These are phyloP conservation scores for Simplicillium sp. DNA, from an alignment of 2,329 filamentous ascomycete genomes.

Conservation along the genomic window DNA sequence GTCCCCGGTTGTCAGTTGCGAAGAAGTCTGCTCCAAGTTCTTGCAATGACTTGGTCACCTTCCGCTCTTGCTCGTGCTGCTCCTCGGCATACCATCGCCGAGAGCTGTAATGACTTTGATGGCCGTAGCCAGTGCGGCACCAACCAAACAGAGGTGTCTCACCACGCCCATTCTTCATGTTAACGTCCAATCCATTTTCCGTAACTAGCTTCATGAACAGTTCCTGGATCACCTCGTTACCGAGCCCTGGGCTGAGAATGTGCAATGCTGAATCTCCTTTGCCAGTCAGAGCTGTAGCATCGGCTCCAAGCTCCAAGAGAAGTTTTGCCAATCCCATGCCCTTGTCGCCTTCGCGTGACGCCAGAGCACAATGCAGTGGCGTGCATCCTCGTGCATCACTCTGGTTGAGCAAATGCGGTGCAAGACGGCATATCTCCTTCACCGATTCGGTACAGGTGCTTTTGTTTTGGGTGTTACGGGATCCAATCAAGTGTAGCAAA, in stretches of 20 bases:
- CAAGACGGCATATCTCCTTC: neutral
- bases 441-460: no score
- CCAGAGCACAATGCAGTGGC: neutral
- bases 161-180: constrained; percentile 7
- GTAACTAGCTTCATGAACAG: constrained; percentile 6
- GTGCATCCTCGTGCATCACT: neutral
- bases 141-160: constrained; percentile 10
- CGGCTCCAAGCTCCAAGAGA: constrained; percentile 1
- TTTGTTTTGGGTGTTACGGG: no score
- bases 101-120: no score
- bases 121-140: no score
- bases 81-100: no score
- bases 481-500: no score
- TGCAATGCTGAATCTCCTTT: constrained; percentile 3
- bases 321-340: neutral
- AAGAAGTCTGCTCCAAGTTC: constrained; percentile 16
- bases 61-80: constrained; percentile 1
- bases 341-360: no score
- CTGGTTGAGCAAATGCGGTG: constrained; percentile 1
- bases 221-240: neutral
- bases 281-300: neutral
- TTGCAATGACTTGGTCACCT: constrained; percentile 6
- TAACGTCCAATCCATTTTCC: constrained; percentile 6
- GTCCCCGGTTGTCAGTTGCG: constrained; percentile 14
- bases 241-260: neutral